Conservation (phyloP, 495 filamentous ascomycete genomes). For the Hypoxylon rickii region DNA sequence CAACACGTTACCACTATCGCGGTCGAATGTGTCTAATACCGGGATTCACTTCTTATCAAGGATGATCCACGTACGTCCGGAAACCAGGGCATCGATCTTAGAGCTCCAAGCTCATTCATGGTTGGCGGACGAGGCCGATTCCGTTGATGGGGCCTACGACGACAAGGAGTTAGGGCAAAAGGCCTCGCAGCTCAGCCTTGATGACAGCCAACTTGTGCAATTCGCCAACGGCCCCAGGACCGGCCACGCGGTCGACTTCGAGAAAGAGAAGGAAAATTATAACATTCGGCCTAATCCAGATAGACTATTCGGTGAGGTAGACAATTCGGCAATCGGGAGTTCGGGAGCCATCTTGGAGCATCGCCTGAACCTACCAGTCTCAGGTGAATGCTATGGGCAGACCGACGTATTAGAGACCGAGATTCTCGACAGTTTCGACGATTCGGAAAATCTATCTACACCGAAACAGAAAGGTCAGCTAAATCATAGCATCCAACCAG, state of each 20-base stretch:
- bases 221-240: constrained; percentile 17
- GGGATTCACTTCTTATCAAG: constrained; percentile 72
- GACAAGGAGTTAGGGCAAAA: constrained; percentile 56
- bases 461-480: constrained; percentile 38
- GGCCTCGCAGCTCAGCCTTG: constrained; percentile 72
- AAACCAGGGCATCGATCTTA: constrained; percentile 65
- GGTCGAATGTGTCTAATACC: constrained; percentile 60
- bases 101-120: constrained; percentile 70
- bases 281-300: constrained; percentile 45
- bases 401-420: constrained; percentile 43
- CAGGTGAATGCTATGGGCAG: constrained; percentile 34
- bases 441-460: constrained; percentile 40
- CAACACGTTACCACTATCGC: constrained; percentile 62
- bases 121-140: constrained; percentile 54
- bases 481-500: constrained; percentile 15
- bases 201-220: constrained; percentile 41
- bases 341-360: constrained; percentile 48
- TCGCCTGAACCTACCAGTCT: constrained; percentile 52
- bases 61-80: constrained; percentile 78
- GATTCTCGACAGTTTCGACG: constrained; percentile 50
- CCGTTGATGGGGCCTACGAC: constrained; percentile 55
- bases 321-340: constrained; percentile 69
- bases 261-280: constrained; percentile 50
- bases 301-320: constrained; percentile 83
- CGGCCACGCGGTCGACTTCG: constrained; percentile 36